phyloP scores from a whole-genome alignment of 108 stramenopile genomes.

The Pseudonitzschia delicatissima region DNA sequence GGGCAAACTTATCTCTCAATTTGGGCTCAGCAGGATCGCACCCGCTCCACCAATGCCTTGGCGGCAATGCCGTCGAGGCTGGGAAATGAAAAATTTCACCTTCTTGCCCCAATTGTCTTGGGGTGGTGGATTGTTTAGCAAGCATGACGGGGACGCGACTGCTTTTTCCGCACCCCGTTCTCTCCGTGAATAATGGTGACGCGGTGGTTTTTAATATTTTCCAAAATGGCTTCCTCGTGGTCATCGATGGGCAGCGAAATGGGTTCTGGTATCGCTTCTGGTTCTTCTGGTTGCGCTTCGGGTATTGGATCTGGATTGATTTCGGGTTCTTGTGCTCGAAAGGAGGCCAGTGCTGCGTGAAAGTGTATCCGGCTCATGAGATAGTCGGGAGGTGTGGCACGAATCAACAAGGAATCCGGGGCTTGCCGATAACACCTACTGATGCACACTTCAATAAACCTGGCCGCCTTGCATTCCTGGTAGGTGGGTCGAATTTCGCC shows the following conservation, averaged over 20 bases:
- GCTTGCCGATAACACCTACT: constrained; percentile 4
- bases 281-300: constrained; percentile 7
- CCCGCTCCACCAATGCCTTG: constrained; percentile 75
- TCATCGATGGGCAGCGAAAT: constrained; percentile 70
- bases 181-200: constrained; percentile 90
- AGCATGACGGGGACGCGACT: constrained; percentile 85
- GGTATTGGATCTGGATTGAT: background rate
- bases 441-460: constrained; percentile 49
- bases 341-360: constrained; percentile 10
- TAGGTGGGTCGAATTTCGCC: constrained; percentile 28
- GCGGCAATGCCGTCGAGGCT: constrained; percentile 87
- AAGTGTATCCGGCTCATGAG: constrained; percentile 32
- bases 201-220: constrained; percentile 55
- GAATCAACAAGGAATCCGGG: constrained; percentile 7
- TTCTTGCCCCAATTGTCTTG: constrained; percentile 46
- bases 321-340: background rate
- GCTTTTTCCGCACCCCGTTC: constrained; percentile 86
- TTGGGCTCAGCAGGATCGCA: constrained; percentile 57
- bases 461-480: constrained; percentile 43
- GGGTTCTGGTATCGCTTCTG: constrained; percentile 8
- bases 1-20: constrained; percentile 54
- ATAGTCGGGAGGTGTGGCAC: constrained; percentile 17
- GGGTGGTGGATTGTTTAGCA: constrained; percentile 57
- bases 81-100: constrained; percentile 87
- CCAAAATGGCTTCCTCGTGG: constrained; percentile 60